A percentile compares a stretch with the other conserved stretches of the same genome.
phyloP scores from a whole-genome alignment of 257 asterid genomes.

The Plectranthus barbatus region DNA sequence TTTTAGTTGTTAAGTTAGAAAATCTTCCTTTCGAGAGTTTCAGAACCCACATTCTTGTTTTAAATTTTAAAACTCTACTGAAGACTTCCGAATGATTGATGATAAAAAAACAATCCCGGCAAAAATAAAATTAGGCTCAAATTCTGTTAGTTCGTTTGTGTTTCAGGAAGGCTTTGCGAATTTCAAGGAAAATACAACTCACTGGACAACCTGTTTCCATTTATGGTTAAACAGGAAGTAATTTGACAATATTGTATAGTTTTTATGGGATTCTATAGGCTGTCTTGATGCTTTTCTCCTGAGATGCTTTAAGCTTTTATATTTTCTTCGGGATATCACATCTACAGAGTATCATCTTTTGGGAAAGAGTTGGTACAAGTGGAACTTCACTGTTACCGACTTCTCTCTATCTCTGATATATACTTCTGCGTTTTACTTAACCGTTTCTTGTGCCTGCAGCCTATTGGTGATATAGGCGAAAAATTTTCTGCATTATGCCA shows the following conservation, averaged over 20 bases:
- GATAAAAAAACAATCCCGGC: neutral
- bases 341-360: neutral
- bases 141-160: neutral
- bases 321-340: neutral
- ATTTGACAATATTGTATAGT: neutral
- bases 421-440: constrained; percentile 15
- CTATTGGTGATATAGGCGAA: constrained; percentile 76
- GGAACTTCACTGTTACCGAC: neutral
- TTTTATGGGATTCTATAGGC: neutral
- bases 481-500: constrained; percentile 72
- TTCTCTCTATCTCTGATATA: constrained; percentile 1
- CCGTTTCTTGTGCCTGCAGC: constrained; percentile 50
- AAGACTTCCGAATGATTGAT: neutral
- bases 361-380: neutral
- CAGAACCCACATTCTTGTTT: neutral
- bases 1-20: neutral
- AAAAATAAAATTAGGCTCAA: neutral
- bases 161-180: constrained; percentile 2
- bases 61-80: neutral
- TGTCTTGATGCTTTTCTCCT: neutral
- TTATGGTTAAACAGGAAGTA: neutral
- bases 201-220: neutral
- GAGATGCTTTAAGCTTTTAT: neutral
- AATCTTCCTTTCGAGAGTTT: neutral
- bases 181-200: neutral